Evolutionary conservation across 129 eudicot genomes (phyloP).

Genomic region (Gnaphalium uliginosum): DNA sequence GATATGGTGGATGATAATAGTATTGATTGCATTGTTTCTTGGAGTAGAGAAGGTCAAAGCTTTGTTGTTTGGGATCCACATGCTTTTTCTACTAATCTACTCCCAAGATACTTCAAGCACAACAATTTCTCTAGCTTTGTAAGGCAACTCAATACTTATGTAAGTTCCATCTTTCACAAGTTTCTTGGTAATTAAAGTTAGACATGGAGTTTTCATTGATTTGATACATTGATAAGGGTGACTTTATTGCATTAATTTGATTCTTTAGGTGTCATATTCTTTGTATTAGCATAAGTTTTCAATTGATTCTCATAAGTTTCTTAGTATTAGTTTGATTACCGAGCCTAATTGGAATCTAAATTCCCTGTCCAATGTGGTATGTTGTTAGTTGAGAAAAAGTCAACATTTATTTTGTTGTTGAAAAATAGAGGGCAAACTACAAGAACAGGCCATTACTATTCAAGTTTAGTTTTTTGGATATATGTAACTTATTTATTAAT

Average conservation of each 20-base stretch:
- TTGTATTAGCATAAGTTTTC: not conserved
- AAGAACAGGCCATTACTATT: no score
- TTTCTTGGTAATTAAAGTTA: not conserved
- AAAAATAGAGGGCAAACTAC: no score
- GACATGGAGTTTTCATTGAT: conserved; percentile 14
- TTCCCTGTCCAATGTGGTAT: no score
- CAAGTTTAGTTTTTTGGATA: no score
- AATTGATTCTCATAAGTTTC: not conserved
- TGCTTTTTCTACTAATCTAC: conserved; percentile 58
- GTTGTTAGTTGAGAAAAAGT: no score
- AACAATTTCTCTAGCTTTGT: conserved; percentile 89
- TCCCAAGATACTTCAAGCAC: conserved; percentile 91
- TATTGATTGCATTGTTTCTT: conserved; percentile 57
- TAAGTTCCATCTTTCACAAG: conserved; percentile 37
- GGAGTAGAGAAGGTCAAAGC: conserved; percentile 75
- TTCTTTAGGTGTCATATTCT: conserved; percentile 7
- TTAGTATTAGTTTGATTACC: not conserved
- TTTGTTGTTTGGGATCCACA: conserved; percentile 93
- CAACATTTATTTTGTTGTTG: no score
- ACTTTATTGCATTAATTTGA: not conserved
- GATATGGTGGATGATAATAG: conserved; percentile 72
- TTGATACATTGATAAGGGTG: conserved; percentile 2
- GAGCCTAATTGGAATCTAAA: not conserved
- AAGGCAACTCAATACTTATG: conserved; percentile 90
- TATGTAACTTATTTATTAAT: no score